These are phyloP conservation scores for Euphorbia celastroides DNA, from an alignment of 441 rosid species.

Conservation along the genomic window DNA sequence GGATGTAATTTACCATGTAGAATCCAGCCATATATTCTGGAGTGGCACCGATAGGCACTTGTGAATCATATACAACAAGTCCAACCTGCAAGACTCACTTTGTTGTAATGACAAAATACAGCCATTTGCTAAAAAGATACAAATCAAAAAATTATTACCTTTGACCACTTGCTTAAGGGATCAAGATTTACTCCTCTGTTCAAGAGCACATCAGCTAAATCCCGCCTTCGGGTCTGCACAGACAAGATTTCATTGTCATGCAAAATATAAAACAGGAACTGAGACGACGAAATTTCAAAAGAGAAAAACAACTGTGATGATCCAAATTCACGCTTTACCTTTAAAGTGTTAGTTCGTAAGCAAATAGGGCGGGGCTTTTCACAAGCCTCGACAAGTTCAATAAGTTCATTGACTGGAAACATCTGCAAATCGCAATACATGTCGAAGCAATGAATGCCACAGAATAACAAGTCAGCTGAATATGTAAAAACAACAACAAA, in stretches of 20 bases:
- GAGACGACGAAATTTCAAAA: slow-evolving; percentile 10
- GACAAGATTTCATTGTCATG: slow-evolving; percentile 1
- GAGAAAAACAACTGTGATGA: slow-evolving; percentile 10
- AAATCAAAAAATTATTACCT: slow-evolving; percentile 36
- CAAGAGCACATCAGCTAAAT: slow-evolving; percentile 87
- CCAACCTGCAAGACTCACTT: slow-evolving; percentile 57
- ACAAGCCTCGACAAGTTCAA: slow-evolving; percentile 82
- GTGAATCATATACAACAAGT: slow-evolving; percentile 83
- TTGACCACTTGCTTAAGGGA: slow-evolving; percentile 95
- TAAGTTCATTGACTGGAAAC: slow-evolving; percentile 90
- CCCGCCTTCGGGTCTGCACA: slow-evolving; percentile 74
- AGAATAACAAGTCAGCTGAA: not conserved
- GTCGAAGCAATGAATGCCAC: no score
- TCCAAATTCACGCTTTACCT: slow-evolving; percentile 36
- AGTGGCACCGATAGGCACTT: slow-evolving; percentile 96
- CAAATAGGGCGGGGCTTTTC: slow-evolving; percentile 93
- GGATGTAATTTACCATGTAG: slow-evolving; percentile 54
- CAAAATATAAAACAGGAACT: slow-evolving; percentile 6
- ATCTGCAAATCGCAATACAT: slow-evolving; percentile 39
- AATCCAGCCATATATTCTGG: slow-evolving; percentile 95
- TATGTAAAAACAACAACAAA: not conserved
- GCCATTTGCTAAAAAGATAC: not conserved
- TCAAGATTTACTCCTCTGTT: slow-evolving; percentile 94
- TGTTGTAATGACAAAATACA: not conserved
- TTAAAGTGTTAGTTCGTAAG: slow-evolving; percentile 82